A percentile compares a stretch with the other conserved stretches of the same genome.
phyloP scores from a whole-genome alignment of 768 basidiomycete genomes.

The Solioccasus polychromus region DNA sequence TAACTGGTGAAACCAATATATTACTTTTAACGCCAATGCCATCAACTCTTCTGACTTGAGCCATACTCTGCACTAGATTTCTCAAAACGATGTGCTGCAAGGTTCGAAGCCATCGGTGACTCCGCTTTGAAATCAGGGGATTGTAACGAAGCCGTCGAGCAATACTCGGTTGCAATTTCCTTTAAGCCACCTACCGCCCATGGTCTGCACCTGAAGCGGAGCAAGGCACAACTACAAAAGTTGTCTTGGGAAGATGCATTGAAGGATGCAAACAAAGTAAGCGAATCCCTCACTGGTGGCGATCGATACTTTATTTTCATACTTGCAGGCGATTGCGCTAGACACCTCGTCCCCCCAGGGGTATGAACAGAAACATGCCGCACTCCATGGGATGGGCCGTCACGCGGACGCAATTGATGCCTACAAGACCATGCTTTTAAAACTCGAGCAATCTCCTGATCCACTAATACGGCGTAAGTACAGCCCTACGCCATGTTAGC shows the following conservation, averaged over 20 bases:
- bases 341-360: not conserved
- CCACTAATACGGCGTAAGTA: too few relatives aligned
- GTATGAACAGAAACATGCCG: not conserved
- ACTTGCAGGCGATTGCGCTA: not conserved
- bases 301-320: not conserved
- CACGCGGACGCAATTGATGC: too few relatives aligned
- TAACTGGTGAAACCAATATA: not conserved
- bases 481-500: too few relatives aligned
- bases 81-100: not conserved
- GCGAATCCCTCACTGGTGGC: not conserved
- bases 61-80: not conserved
- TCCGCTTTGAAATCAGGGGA: not conserved
- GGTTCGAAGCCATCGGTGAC: constrained; percentile 1
- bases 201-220: constrained; percentile 12
- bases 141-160: constrained; percentile 1
- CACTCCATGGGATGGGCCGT: too few relatives aligned
- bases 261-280: constrained; percentile 13
- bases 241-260: constrained; percentile 15
- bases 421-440: too few relatives aligned
- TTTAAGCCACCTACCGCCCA: constrained; percentile 4
- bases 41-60: not conserved
- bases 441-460: too few relatives aligned
- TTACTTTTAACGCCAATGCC: too few relatives aligned
- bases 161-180: constrained; percentile 11
- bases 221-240: constrained; percentile 6